Conservation (phyloP, 2,329 filamentous ascomycete genomes). For the Calonectria hawksworthii region DNA sequence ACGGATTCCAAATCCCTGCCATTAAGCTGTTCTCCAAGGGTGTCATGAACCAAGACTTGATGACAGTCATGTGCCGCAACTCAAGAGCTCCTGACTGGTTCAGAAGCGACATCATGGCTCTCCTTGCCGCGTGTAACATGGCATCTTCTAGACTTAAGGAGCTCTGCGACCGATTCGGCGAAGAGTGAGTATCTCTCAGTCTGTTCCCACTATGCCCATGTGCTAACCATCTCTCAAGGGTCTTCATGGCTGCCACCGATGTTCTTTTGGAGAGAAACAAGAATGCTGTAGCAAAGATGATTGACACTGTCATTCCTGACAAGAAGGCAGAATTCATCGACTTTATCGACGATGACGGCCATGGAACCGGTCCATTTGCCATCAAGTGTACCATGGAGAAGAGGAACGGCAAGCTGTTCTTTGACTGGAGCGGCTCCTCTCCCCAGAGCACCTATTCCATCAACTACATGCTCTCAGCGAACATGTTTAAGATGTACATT, state of each 20-base stretch:
- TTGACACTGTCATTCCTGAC: not conserved
- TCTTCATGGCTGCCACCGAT: not conserved
- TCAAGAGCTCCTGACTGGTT: not conserved
- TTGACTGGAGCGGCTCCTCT: not conserved
- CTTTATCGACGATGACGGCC: not conserved
- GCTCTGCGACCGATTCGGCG: not conserved
- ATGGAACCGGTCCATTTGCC: not conserved
- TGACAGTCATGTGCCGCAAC: not conserved
- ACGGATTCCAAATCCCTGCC: not conserved
- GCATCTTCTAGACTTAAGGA: not conserved
- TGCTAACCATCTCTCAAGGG: not conserved
- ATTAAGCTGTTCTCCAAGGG: not conserved
- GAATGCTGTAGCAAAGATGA: not conserved
- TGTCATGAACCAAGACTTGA: not conserved
- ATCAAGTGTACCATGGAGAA: slow-evolving; percentile 3
- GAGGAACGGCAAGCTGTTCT: not conserved
- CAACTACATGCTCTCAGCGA: not conserved
- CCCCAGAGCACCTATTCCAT: not conserved
- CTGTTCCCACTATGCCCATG: too few species aligned
- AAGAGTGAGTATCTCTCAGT: not conserved
- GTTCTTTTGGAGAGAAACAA: not conserved
- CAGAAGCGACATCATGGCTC: not conserved
- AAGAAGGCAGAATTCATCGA: not conserved
- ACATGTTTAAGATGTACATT: not conserved
- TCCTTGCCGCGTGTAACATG: not conserved